phyloP scores from a whole-genome alignment of 208 protist genomes.

The Leishmania tropica region DNA sequence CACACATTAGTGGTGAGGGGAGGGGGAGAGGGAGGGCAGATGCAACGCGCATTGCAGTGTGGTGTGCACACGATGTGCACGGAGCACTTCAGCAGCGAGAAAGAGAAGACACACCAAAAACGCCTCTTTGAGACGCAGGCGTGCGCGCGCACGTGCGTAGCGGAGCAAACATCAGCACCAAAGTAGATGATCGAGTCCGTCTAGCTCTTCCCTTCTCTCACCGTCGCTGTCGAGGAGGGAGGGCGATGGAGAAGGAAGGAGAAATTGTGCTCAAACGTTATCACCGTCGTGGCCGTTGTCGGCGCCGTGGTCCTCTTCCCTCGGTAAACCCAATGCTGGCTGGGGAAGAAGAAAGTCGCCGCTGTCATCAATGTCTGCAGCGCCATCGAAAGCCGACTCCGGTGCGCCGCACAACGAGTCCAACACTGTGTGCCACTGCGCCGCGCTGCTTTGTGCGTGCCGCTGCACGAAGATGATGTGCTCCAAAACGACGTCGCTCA shows the following conservation, averaged over 20 bases:
- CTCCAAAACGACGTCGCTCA: slow-evolving; percentile 68
- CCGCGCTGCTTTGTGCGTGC: slow-evolving; percentile 22
- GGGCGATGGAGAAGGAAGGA: not conserved
- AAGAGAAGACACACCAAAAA: not conserved
- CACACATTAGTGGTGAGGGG: not conserved
- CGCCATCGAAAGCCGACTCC: not conserved
- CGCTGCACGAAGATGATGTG: slow-evolving; percentile 74
- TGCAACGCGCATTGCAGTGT: not conserved
- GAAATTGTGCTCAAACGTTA: too few relatives aligned
- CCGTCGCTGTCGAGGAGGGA: not conserved
- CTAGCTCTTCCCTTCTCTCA: not conserved
- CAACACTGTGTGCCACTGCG: not conserved
- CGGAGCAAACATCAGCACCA: not conserved
- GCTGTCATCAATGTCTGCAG: not conserved
- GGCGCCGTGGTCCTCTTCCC: not conserved
- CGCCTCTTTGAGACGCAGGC: not conserved
- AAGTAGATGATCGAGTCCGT: not conserved
- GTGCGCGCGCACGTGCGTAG: not conserved
- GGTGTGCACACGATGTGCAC: not conserved
- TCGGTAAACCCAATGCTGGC: not conserved
- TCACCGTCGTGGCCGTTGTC: not conserved
- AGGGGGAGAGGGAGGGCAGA: too few relatives aligned
- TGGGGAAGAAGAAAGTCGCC: not conserved
- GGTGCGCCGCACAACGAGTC: not conserved
- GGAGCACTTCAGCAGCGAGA: not conserved